Evolutionary conservation across 345 rosid genomes (phyloP).

Genomic region (Populus tremula): DNA sequence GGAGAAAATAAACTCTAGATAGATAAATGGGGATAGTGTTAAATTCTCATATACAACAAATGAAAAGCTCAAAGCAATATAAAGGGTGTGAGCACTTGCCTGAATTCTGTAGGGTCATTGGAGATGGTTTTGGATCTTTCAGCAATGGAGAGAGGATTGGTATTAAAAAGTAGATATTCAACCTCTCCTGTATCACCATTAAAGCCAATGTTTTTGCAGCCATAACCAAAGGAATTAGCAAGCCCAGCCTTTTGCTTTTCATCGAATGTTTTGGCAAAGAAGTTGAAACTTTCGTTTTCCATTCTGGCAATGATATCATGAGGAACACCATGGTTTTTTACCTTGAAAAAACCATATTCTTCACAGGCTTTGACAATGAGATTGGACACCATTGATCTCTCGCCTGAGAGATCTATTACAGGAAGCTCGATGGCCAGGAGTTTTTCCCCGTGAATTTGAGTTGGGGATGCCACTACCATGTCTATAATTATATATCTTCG

Average conservation of each 20-base stretch:
- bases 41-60: background rate
- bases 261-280: constrained; percentile 19
- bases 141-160: constrained; percentile 22
- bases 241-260: constrained; percentile 33
- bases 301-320: constrained; percentile 13
- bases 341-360: constrained; percentile 35
- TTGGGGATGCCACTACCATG: constrained; percentile 28
- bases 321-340: constrained; percentile 34
- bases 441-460: constrained; percentile 6
- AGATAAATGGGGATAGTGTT: background rate
- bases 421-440: constrained; percentile 16
- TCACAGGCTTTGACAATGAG: constrained; percentile 31
- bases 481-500: background rate
- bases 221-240: constrained; percentile 36
- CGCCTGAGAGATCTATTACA: constrained; percentile 23
- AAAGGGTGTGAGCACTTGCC: constrained; percentile 10
- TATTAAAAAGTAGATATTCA: constrained; percentile 32
- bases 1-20: background rate
- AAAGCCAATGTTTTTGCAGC: constrained; percentile 36
- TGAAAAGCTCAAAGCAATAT: background rate
- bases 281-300: constrained; percentile 21
- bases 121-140: constrained; percentile 27
- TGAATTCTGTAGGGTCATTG: constrained; percentile 21
- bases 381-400: constrained; percentile 5
- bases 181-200: constrained; percentile 38